Evolutionary conservation across 2,329 filamentous ascomycete genomes (phyloP), one percentile per base, ranked within the genome.

Genomic region (Catunica adiposa): DNA sequence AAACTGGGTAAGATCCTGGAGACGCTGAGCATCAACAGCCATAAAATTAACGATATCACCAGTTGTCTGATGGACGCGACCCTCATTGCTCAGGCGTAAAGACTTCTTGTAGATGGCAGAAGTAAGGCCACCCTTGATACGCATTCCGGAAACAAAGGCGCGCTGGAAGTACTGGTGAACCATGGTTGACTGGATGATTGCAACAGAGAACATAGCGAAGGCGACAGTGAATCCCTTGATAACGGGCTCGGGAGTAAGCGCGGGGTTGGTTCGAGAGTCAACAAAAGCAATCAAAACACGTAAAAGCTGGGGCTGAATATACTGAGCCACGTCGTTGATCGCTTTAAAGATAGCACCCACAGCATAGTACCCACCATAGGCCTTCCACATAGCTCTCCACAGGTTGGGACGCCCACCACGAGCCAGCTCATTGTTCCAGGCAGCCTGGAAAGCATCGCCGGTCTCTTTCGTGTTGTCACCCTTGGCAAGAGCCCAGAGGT

Each of bases 1-100:
- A 66, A 92, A 98, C 65, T 98, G 94, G 1, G 90, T 88, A 57
- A 98, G 73, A 69, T 98, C 92, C 64, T 96, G 86, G 17, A 98
- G 76, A 61, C 94, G 84, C 69, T 98, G 92, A 14, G 90, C 90
- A 66, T 98, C 92, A 8, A 98, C 90, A 48, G 94, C 92, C 90
- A 98, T 98, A 70, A 95, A 92, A 66, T 98, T 98, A 66, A 98
- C 92, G 64, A 98, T 97, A 64, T 98, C 94, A 57, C 92, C 92
- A 0, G 92, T 98, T 0, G 87, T 86, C 70, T 97, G 96, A 47
- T 82, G 71, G 1, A 89, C 78, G 55, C 90, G 80, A 7, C 92
- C 92, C 69, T 98, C 92, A 63, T 94, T 97, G 3, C 90, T 97
- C 17, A 98, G 74, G 60, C 80, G 83, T 60, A 97, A 75, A 0